Evolutionary conservation across 208 protist genomes (phyloP).

Genomic region (Trypanosoma boissoni): DNA sequence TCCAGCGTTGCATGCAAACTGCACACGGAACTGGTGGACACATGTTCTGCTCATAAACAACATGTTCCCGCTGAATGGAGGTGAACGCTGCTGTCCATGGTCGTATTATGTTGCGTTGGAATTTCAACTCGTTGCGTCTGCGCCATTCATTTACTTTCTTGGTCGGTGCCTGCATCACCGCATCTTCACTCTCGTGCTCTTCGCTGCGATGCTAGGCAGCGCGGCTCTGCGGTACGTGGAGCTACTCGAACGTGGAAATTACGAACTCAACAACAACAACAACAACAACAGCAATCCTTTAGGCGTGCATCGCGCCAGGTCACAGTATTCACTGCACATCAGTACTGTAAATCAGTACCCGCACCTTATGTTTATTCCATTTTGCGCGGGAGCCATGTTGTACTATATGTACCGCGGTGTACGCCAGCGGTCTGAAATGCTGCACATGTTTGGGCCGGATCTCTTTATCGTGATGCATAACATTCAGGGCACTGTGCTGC

Average conservation of each 20-base stretch:
- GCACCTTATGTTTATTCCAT: constrained; percentile 29
- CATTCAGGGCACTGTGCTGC: neutral
- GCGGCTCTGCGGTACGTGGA: constrained; percentile 14
- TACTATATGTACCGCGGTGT: constrained; percentile 24
- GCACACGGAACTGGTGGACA: constrained; percentile 29
- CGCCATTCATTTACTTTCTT: constrained; percentile 24
- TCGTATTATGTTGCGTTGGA: constrained; percentile 36
- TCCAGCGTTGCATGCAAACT: constrained; percentile 20
- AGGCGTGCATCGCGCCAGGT: neutral
- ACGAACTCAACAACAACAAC: no score
- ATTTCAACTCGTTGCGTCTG: constrained; percentile 27
- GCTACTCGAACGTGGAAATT: neutral
- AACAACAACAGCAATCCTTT: no score
- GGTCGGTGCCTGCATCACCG: constrained; percentile 18
- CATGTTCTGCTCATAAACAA: constrained; percentile 35
- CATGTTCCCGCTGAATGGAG: constrained; percentile 18
- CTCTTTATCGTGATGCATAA: constrained; percentile 14
- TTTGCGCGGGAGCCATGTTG: constrained; percentile 21
- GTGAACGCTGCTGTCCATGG: constrained; percentile 30
- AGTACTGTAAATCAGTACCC: constrained; percentile 24
- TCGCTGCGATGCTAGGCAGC: constrained; percentile 11
- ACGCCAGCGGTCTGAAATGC: constrained; percentile 17
- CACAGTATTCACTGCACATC: constrained; percentile 16
- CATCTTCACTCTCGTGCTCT: constrained; percentile 7
- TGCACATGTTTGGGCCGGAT: constrained; percentile 27